Percentiles rank a stretch among this genome's conserved stretches.
These are phyloP conservation scores for Entonaema liquescens DNA, from an alignment of 495 filamentous ascomycete species.

Conservation along the genomic window DNA sequence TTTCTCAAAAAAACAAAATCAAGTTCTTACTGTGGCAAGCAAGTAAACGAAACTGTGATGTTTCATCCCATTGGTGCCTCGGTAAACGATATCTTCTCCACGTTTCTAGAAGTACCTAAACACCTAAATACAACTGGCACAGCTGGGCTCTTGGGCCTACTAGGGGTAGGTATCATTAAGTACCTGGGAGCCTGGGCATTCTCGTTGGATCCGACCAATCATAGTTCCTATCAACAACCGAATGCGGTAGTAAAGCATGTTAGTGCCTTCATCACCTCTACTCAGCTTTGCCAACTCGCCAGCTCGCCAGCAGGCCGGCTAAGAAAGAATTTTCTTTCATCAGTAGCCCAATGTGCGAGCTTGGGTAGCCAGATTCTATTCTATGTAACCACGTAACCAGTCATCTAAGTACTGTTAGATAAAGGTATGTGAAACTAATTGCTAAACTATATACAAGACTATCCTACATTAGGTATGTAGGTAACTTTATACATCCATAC, in stretches of 20 bases:
- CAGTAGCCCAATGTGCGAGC: neutral
- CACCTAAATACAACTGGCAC: neutral
- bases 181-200: neutral
- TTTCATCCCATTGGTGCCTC: neutral
- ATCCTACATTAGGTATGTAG: neutral
- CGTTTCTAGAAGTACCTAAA: neutral
- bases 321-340: neutral
- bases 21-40: neutral
- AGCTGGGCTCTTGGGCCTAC: neutral
- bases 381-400: neutral
- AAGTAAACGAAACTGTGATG: neutral
- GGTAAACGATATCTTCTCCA: neutral
- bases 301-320: neutral
- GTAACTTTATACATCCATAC: neutral
- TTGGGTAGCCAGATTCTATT: constrained; percentile 1
- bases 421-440: neutral
- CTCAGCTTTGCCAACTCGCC: neutral
- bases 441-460: neutral
- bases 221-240: neutral
- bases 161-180: neutral
- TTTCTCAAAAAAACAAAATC: no score
- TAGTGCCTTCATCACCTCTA: neutral
- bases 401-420: neutral
- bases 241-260: constrained; percentile 2
- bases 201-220: constrained; percentile 4